A percentile compares a stretch with the other conserved stretches of the same genome.
These are phyloP conservation scores for Triticum urartu DNA, from an alignment of 176 grass and related monocot genomes.

Conservation along the genomic window DNA sequence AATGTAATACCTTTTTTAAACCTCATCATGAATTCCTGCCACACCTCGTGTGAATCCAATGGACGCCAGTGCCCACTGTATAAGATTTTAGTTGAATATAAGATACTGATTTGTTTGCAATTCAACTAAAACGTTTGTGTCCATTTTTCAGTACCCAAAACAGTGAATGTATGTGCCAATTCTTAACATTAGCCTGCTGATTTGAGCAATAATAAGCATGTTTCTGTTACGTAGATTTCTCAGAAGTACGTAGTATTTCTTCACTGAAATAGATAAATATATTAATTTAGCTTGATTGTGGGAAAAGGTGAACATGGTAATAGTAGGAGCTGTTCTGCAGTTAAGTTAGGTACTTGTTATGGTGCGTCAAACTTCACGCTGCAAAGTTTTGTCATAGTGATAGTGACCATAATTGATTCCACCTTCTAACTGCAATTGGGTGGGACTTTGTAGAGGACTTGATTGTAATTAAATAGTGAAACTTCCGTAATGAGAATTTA, in stretches of 20 bases:
- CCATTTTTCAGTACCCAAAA: background rate
- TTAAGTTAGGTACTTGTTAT: background rate
- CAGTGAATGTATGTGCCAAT: background rate
- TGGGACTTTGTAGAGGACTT: background rate
- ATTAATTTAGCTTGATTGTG: background rate
- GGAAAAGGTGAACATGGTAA: conserved; percentile 1
- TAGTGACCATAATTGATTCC: background rate
- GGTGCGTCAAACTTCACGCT: background rate
- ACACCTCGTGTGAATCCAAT: background rate
- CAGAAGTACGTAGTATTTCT: background rate
- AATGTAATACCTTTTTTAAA: background rate
- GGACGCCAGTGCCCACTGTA: background rate
- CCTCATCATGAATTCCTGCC: background rate
- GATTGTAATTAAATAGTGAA: background rate
- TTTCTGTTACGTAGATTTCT: background rate
- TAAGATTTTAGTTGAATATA: background rate
- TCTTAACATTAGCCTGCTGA: background rate
- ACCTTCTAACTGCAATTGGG: background rate
- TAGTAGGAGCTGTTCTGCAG: conserved; percentile 12
- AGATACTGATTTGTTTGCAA: background rate
- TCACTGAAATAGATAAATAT: background rate
- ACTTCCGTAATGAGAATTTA: background rate
- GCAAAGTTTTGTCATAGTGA: background rate
- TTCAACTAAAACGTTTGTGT: background rate
- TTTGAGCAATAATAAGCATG: background rate